Evolutionary conservation across 1,284 basidiomycete genomes (phyloP).

Genomic region (Cutaneotrichosporon cyanovorans): DNA sequence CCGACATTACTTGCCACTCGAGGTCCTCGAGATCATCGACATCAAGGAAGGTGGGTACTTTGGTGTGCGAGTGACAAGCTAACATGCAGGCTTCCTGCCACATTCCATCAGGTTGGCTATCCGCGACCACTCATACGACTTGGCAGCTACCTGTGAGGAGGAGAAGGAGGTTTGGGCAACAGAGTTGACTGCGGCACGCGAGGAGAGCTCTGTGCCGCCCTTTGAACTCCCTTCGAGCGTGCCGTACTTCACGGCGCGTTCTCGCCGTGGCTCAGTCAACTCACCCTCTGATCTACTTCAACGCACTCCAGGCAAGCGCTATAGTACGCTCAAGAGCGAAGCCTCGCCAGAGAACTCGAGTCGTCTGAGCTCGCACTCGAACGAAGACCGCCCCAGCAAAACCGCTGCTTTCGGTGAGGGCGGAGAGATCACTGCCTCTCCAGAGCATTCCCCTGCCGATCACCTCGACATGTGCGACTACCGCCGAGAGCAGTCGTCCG

Average conservation of each 20-base stretch:
- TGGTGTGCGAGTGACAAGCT: background rate
- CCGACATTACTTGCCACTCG: slow-evolving; percentile 73
- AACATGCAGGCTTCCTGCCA: slow-evolving; percentile 58
- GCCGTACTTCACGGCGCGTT: slow-evolving; percentile 8
- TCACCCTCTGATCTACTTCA: background rate
- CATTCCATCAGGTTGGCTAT: slow-evolving; percentile 68
- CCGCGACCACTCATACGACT: slow-evolving; percentile 64
- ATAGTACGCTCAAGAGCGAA: slow-evolving; percentile 6
- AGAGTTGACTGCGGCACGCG: slow-evolving; percentile 51
- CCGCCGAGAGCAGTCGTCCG: slow-evolving; percentile 18
- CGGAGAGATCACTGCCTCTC: background rate
- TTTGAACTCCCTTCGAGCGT: slow-evolving; percentile 43
- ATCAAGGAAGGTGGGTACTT: slow-evolving; percentile 55
- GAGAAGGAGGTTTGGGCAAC: slow-evolving; percentile 79
- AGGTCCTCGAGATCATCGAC: slow-evolving; percentile 63
- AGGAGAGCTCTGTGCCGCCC: slow-evolving; percentile 36
- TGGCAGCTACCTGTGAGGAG: slow-evolving; percentile 65
- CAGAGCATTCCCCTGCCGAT: background rate
- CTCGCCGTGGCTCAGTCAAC: slow-evolving; percentile 6
- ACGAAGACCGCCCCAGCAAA: background rate
- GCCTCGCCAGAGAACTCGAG: background rate
- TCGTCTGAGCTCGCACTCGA: background rate
- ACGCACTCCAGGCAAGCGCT: slow-evolving; percentile 3
- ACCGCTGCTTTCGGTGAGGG: background rate
- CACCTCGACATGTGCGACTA: background rate